These are phyloP conservation scores for Candida silvicultrix DNA, from an alignment of 805 yeast species.

Conservation along the genomic window DNA sequence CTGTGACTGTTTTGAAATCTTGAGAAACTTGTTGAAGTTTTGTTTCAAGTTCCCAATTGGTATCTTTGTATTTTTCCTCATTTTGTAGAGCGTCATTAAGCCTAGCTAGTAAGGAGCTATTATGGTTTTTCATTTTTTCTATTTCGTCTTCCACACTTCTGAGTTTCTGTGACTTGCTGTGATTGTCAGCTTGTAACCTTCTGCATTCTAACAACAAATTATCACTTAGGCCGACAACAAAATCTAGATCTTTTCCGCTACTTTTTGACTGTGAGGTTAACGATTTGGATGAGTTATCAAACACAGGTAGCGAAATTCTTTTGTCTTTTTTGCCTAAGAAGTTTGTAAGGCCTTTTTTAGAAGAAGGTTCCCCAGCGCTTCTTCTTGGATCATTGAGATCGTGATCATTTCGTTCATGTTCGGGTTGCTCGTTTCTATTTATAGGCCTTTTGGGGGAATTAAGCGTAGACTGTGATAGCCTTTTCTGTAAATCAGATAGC, in stretches of 20 bases:
- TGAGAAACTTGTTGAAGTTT: conserved; percentile 32
- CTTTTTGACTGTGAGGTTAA: conserved; percentile 13
- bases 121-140: conserved; percentile 21
- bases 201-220: conserved; percentile 66
- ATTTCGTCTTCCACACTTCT: conserved; percentile 37
- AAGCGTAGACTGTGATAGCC: conserved; percentile 25
- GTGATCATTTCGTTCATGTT: not conserved
- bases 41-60: conserved; percentile 60
- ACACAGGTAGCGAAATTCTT: conserved; percentile 19
- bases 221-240: conserved; percentile 70
- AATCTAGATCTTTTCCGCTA: conserved; percentile 57
- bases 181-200: conserved; percentile 59
- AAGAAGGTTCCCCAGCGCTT: not conserved
- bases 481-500: conserved; percentile 35
- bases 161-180: conserved; percentile 36
- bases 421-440: not conserved
- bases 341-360: conserved; percentile 12
- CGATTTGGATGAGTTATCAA: conserved; percentile 14
- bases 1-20: conserved; percentile 31
- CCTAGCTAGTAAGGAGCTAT: conserved; percentile 15
- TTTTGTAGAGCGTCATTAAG: conserved; percentile 21
- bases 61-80: conserved; percentile 49
- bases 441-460: conserved; percentile 17
- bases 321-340: conserved; percentile 19
- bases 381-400: conserved; percentile 1